phyloP scores from a whole-genome alignment of 345 rosid species.

The Murraya paniculata region DNA sequence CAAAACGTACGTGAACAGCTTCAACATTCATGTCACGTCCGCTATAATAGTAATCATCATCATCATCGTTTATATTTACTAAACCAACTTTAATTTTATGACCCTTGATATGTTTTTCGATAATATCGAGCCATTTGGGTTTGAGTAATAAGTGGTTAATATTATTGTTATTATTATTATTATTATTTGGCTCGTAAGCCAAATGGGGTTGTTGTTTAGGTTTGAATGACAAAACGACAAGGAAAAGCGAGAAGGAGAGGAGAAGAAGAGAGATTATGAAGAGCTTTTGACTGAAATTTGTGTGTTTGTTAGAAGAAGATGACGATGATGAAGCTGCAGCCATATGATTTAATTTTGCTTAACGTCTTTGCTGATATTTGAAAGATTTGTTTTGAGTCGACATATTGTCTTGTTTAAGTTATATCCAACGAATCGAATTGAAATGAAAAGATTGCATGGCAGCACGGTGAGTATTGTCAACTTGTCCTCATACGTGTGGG shows the following conservation, averaged over 20 bases:
- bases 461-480: slow-evolving; percentile 36
- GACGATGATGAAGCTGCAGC: not conserved
- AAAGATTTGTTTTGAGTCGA: not conserved
- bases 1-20: slow-evolving; percentile 39
- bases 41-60: slow-evolving; percentile 2
- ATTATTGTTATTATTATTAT: no score
- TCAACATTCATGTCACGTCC: slow-evolving; percentile 11
- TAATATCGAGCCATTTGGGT: slow-evolving; percentile 41
- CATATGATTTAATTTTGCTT: not conserved
- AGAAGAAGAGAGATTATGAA: slow-evolving; percentile 39
- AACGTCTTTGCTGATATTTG: slow-evolving; percentile 11
- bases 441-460: slow-evolving; percentile 28
- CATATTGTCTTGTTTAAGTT: not conserved
- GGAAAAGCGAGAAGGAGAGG: slow-evolving; percentile 35
- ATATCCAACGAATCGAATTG: not conserved
- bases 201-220: slow-evolving; percentile 3
- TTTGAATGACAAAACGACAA: slow-evolving; percentile 34
- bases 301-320: slow-evolving; percentile 18
- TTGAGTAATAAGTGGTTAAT: slow-evolving; percentile 4
- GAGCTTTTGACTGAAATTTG: slow-evolving; percentile 30
- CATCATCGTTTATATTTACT: slow-evolving; percentile 34
- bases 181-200: not conserved
- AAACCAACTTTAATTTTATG: slow-evolving; percentile 50
- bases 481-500: slow-evolving; percentile 8
- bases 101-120: slow-evolving; percentile 27